Evolutionary conservation across 2,329 filamentous ascomycete genomes (phyloP).

Genomic region (Biscogniauxia mediterranea): DNA sequence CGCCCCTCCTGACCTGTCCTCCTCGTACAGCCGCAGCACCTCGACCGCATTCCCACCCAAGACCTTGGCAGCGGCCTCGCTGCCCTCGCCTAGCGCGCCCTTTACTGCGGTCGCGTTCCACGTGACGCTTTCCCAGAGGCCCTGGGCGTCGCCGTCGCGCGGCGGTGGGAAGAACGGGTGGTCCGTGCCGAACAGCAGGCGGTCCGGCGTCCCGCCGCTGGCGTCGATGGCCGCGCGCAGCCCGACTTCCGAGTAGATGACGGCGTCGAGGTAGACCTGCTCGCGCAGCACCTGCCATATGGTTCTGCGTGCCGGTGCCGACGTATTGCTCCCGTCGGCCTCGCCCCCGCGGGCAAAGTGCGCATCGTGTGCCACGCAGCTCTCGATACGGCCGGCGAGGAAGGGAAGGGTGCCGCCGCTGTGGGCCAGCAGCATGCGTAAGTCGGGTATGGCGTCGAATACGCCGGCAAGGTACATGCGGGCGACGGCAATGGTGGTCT

Average conservation of each 20-base stretch:
- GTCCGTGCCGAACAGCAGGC: constrained; percentile 79
- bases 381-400: constrained; percentile 83
- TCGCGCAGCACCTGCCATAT: constrained; percentile 58
- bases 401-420: constrained; percentile 88
- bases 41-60: constrained; percentile 34
- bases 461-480: constrained; percentile 85
- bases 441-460: constrained; percentile 69
- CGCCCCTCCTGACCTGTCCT: constrained; percentile 4
- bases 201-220: constrained; percentile 55
- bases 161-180: constrained; percentile 84
- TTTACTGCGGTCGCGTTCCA: constrained; percentile 45
- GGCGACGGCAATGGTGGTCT: constrained; percentile 87
- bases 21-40: constrained; percentile 28
- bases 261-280: constrained; percentile 86
- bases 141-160: constrained; percentile 53
- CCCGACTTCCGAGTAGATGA: constrained; percentile 76
- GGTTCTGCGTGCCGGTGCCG: constrained; percentile 40
- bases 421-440: constrained; percentile 80
- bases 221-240: constrained; percentile 69
- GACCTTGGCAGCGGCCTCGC: constrained; percentile 26
- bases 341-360: constrained; percentile 66
- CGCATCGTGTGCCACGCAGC: constrained; percentile 79
- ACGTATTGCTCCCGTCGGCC: constrained; percentile 31
- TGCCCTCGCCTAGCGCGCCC: constrained; percentile 30
- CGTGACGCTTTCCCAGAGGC: constrained; percentile 68